These are phyloP conservation scores for Ceriops zippeliana DNA, from an alignment of 345 rosid genomes.

Conservation along the genomic window DNA sequence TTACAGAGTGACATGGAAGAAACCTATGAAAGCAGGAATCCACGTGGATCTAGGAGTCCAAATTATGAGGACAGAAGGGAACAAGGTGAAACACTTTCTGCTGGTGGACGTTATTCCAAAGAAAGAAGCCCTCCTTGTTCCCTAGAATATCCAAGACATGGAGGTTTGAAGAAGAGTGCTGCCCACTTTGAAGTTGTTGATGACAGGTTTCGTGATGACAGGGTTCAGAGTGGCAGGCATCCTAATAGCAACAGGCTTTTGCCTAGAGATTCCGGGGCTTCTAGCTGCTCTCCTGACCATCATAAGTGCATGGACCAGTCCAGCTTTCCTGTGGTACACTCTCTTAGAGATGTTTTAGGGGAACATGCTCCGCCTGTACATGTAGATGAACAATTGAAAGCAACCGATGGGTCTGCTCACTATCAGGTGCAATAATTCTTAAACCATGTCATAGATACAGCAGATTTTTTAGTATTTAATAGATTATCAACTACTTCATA, in stretches of 20 bases:
- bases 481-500: background rate
- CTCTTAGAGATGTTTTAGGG: slow-evolving; percentile 36
- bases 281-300: slow-evolving; percentile 46
- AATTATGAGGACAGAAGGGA: slow-evolving; percentile 37
- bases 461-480: background rate
- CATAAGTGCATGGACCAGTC: slow-evolving; percentile 28
- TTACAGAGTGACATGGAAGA: slow-evolving; percentile 48
- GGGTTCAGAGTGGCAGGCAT: slow-evolving; percentile 31
- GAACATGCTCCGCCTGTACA: slow-evolving; percentile 26
- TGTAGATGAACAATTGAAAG: slow-evolving; percentile 25
- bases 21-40: slow-evolving; percentile 37
- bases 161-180: slow-evolving; percentile 49
- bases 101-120: slow-evolving; percentile 44
- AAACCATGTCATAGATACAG: background rate
- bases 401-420: slow-evolving; percentile 21
- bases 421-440: slow-evolving; percentile 23
- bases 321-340: slow-evolving; percentile 26
- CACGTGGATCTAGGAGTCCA: slow-evolving; percentile 41
- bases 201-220: slow-evolving; percentile 65
- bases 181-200: slow-evolving; percentile 79
- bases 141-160: slow-evolving; percentile 41
- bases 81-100: slow-evolving; percentile 28
- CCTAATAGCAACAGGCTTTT: slow-evolving; percentile 22
- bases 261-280: slow-evolving; percentile 34
- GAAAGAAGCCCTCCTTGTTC: slow-evolving; percentile 50